These are phyloP conservation scores for Emericellopsis cladophorae DNA, from an alignment of 2,329 filamentous ascomycete species.

Conservation along the genomic window DNA sequence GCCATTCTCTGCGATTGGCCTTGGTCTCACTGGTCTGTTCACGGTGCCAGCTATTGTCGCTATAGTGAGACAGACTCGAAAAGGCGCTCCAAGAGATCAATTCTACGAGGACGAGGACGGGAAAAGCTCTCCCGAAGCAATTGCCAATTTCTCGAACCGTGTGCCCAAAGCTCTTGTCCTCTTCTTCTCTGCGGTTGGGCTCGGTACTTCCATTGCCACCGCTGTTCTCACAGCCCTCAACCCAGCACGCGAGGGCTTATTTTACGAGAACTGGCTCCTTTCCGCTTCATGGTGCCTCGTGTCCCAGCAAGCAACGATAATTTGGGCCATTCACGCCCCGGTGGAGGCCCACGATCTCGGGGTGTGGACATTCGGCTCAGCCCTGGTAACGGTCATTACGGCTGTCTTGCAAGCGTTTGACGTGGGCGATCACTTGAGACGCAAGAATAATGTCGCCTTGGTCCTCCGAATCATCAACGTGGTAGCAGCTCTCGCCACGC, in stretches of 20 bases:
- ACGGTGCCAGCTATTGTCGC: conserved; percentile 23
- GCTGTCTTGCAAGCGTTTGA: conserved; percentile 30
- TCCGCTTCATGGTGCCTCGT: conserved; percentile 44
- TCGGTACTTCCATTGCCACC: conserved; percentile 41
- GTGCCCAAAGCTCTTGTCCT: conserved; percentile 42
- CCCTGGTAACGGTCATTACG: conserved; percentile 27
- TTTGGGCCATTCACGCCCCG: conserved; percentile 35
- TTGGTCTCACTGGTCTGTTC: conserved; percentile 20
- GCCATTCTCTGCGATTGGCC: conserved; percentile 16
- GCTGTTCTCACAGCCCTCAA: conserved; percentile 37
- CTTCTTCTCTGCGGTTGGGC: conserved; percentile 38
- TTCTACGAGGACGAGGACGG: conserved; percentile 61
- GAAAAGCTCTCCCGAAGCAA: conserved; percentile 49
- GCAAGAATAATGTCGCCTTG: conserved; percentile 25
- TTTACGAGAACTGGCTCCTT: conserved; percentile 46
- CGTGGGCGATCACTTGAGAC: conserved; percentile 15
- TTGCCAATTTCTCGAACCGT: conserved; percentile 48
- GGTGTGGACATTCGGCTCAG: conserved; percentile 35
- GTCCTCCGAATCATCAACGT: conserved; percentile 33
- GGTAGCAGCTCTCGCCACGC: conserved; percentile 27
- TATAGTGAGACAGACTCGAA: conserved; percentile 19
- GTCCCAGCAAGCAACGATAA: conserved; percentile 34
- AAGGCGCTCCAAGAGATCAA: conserved; percentile 24
- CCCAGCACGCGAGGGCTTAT: conserved; percentile 19
- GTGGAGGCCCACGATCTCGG: conserved; percentile 41